A percentile compares a stretch with the other conserved stretches of the same genome.
These are phyloP conservation scores for Pseudonitzschia delicatissima DNA, from an alignment of 108 stramenopile species.

Conservation along the genomic window DNA sequence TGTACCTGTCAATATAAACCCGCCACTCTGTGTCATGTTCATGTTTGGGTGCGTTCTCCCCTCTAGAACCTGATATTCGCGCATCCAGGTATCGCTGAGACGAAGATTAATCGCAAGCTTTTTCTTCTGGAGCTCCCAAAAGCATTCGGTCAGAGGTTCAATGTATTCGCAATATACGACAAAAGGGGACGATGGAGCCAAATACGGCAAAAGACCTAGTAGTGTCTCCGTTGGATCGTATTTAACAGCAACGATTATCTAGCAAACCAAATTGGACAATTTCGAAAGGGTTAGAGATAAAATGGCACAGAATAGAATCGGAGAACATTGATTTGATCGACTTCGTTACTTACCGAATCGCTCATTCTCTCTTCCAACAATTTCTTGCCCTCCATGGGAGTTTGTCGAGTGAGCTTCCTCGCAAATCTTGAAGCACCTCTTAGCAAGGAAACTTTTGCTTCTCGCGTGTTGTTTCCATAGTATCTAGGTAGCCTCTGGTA, in stretches of 20 bases:
- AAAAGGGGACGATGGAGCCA: constrained; percentile 83
- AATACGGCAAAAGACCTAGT: constrained; percentile 62
- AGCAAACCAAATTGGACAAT: neutral
- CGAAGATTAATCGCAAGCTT: constrained; percentile 81
- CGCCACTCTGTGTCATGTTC: constrained; percentile 88
- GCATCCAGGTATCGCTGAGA: constrained; percentile 84
- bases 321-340: too few species aligned
- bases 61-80: constrained; percentile 87
- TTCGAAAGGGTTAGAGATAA: neutral
- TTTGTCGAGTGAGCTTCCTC: constrained; percentile 68
- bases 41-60: constrained; percentile 90
- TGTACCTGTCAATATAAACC: constrained; percentile 81
- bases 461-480: constrained; percentile 42
- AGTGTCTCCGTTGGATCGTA: constrained; percentile 72
- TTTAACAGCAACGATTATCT: constrained; percentile 63
- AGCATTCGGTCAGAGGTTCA: constrained; percentile 80
- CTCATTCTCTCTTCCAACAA: constrained; percentile 46
- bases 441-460: constrained; percentile 62
- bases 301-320: too few species aligned
- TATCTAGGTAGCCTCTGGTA: constrained; percentile 58
- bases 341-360: constrained; percentile 51
- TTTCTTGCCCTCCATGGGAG: constrained; percentile 50
- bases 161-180: constrained; percentile 86
- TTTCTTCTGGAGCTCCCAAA: constrained; percentile 62
- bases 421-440: constrained; percentile 72